These are phyloP conservation scores for Dryas alaskensis DNA, from an alignment of 306 rosid genomes.

Conservation along the genomic window DNA sequence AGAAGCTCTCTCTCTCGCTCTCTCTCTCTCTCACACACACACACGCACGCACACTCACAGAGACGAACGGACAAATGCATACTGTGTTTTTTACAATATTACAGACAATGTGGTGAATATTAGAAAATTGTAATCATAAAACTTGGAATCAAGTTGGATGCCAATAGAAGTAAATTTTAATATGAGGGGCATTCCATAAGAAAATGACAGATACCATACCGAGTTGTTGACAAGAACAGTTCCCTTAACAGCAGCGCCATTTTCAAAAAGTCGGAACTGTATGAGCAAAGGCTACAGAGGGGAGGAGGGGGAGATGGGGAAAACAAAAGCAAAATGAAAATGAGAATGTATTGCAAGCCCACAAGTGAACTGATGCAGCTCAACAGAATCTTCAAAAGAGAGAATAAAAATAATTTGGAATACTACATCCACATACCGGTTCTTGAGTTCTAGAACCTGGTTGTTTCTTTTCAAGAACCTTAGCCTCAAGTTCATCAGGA, in stretches of 20 bases:
- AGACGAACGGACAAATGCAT: too few relatives aligned
- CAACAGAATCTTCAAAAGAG: constrained; percentile 15
- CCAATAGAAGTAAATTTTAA: not conserved
- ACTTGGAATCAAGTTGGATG: not conserved
- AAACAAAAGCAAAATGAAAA: constrained; percentile 16
- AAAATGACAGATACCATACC: constrained; percentile 33
- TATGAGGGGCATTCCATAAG: not conserved
- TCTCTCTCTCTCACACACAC: too few relatives aligned
- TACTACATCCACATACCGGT: constrained; percentile 39
- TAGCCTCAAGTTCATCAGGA: constrained; percentile 32
- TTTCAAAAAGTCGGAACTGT: constrained; percentile 68
- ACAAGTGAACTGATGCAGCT: not conserved
- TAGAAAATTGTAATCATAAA: not conserved
- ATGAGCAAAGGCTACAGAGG: constrained; percentile 61
- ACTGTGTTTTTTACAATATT: too few relatives aligned
- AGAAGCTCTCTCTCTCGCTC: too few relatives aligned
- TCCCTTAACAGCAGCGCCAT: constrained; percentile 69
- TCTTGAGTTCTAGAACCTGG: constrained; percentile 29
- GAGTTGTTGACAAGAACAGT: constrained; percentile 57
- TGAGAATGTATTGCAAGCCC: not conserved
- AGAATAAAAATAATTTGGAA: not conserved
- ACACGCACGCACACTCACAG: too few relatives aligned
- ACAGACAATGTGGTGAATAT: too few relatives aligned
- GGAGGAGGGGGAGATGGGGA: constrained; percentile 20
- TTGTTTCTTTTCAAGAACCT: constrained; percentile 19